Evolutionary conservation across 2,329 filamentous ascomycete species (phyloP), one percentile per base, ranked within the genome.

Genomic region (Chaetomiaceae sp.): DNA sequence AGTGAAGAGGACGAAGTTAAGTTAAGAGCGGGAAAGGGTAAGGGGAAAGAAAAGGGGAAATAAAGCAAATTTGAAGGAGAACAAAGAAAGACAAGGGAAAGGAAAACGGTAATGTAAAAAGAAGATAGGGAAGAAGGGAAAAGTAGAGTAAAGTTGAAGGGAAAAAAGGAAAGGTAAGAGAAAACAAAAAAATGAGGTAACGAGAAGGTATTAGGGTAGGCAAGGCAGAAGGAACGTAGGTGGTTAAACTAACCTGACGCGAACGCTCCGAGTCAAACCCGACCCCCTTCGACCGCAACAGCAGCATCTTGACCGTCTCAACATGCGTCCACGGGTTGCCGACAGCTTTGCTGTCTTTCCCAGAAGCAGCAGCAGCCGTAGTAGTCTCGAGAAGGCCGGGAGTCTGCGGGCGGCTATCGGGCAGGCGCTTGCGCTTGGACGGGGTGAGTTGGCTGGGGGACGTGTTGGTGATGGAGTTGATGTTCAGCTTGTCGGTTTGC

Each of bases 241-340:
- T 6, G 25, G 5, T 5, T 27, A 45, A 45, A 53, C 51, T 25
- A 6, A 48, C 51, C 45, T 23, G 2, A 4, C 4, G 9, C 31
- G 44, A 44, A 2, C 38, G 17, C 6, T 15, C n/a, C n/a, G n/a
- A n/a, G n/a, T n/a, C 33, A 23, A 15, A 48, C 14, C 3, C 45
- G 1, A 53, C 19, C 31, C n/a, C 23, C 38, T 22, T 44, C 3
- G 31, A 25, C 23, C 39, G 17, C 31, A 53, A 6, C 38, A 48
- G 7, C 31, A 53, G 33, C 31, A 53, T 3, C 38, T 29, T 37
- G 2, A 48, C 15, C 23, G 45, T 44, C 45, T 53, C 51, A 17
- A 31, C 44, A 4, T 44, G 19, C 4, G 45, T 44, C 51, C 51
- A 53, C 23, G 19, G 15, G 4, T 31, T 27, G 2, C 25, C 5